Evolutionary conservation across 331 rosid genomes (phyloP), one percentile per base, ranked within the genome.

Genomic region (Malus hybrid): DNA sequence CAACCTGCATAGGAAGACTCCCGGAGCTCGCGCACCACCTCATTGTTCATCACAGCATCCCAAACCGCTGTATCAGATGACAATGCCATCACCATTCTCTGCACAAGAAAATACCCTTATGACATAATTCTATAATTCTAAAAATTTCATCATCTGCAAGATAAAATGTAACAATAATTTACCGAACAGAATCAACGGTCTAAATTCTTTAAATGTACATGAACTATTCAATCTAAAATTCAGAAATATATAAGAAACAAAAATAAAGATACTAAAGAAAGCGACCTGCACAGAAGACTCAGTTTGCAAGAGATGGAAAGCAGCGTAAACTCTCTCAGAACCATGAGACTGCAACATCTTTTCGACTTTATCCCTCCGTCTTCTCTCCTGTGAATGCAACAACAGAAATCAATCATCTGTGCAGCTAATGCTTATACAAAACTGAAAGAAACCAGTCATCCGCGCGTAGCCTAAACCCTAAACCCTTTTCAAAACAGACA

Each of bases 1-100:
- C 20, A 77, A 90, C 97, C 96, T 81, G 86, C 72, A 67, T 61
- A 63, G 69, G 80, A 66, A 10, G 86, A 79, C 28, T 83, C 92
- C 82, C 78, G 84, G 7, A 93, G 82, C 86, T 89, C 88, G 16
- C 76, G 82, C 67, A 93, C 95, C 69, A 44, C 87, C 76, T 89
- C 93, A 76, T 93, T 93, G 78, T 86, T 86, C 86, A 87, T 63
- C 69, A 93, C 87, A 33, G 96, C 98, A 34, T 93, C 91, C 98
- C 98, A 93, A 78, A 93, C 89, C 20, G 87, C 83, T 79, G 53
- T 79, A 80, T 93, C 98, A 3, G 91, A 77, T 24, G 98, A 90
- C 29, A 93, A 62, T 18, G 96, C 85, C 58, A 83, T 74, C 69
- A 93, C 95, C 87, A 90, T 90, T 82, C 76, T 92, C 97, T 92